Base-by-base conservation (phyloP, 208 protist genomes). In the Novymonas esmeraldas region DNA sequence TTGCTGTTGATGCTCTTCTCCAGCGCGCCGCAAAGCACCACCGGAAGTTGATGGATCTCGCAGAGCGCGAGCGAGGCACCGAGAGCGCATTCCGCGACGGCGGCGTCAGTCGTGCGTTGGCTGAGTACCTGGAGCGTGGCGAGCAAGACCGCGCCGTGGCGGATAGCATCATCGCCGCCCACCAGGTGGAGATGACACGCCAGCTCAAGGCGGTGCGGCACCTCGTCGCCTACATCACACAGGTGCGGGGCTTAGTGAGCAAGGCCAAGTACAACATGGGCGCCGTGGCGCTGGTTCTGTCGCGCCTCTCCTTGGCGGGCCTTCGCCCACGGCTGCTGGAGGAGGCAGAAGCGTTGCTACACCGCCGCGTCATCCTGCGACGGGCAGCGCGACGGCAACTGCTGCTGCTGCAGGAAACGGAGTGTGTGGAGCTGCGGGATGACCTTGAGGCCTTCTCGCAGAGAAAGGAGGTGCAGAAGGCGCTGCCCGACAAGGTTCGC, bases 101-200 rank as follows among this genome's bases (percentile, higher is more conserved):
- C 10, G 38, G 31, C 9, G 33, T 24, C 10, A 59, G 50, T 29
- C 61, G 48, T 29, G 54, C 50, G 9, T 44, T 54, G 1, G 52
- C 49, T 1, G 54, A 64, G 10, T 66, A 69, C 46, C 29, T 75
- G 44, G 61, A 62, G 2, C 28, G 55, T 6, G 22, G 51, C 11
- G 70, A 69, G 46, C 70, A 69, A n/a, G 61, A 62, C 36, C 26
- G 60, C 13, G 42, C 48, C 36, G 29, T 20, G 1, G 70, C 70
- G 7, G 54, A 66, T 26, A 26, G 14, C 20, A 68, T 75, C 26
- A 51, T 75, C 29, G 36, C 41, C 10, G 22, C 20, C 13, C 69
- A 57, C 24, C 70, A 75, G 31, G 55, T 52, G 14, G 70, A 75
- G 62, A 75, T 75, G 70, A 64, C 55, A 11, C 70, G 70, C 13